Conservation (phyloP, 176 grass and related monocot genomes). For the Microstegium vimineum region DNA sequence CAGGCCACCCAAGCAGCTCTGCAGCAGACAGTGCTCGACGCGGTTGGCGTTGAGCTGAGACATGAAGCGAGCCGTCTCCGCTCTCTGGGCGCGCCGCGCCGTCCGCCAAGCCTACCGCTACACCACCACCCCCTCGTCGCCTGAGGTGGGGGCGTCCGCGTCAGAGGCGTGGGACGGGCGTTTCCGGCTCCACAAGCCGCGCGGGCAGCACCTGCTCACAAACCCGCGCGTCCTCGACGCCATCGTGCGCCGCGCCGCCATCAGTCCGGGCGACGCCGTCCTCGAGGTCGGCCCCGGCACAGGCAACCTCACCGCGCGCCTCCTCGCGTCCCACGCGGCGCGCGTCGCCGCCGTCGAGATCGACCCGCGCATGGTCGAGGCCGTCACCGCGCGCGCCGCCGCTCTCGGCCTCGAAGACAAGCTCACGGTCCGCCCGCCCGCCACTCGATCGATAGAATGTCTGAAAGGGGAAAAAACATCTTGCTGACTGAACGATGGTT, state of each 20-base stretch:
- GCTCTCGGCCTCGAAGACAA: conserved; percentile 39
- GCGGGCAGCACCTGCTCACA: conserved; percentile 80
- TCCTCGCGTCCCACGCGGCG: conserved; percentile 44
- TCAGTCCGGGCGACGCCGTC: conserved; percentile 53
- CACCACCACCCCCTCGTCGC: not conserved
- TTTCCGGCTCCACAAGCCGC: conserved; percentile 65
- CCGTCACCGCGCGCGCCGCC: conserved; percentile 47
- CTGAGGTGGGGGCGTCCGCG: conserved; percentile 2
- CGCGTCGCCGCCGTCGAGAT: conserved; percentile 65
- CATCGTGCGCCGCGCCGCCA: conserved; percentile 43
- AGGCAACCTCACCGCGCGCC: conserved; percentile 72
- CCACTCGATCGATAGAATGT: conserved; percentile 51
- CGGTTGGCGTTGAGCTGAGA: not conserved
- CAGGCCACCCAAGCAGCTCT: not conserved
- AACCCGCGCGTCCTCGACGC: conserved; percentile 76
- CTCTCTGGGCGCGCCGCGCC: not conserved
- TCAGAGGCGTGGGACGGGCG: conserved; percentile 62
- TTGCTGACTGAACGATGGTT: not conserved
- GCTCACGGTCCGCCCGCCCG: conserved; percentile 45
- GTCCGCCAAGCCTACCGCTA: not conserved
- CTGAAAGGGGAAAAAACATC: not conserved
- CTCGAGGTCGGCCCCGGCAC: conserved; percentile 87
- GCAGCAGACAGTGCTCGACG: not conserved
- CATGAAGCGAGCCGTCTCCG: conserved; percentile 23
- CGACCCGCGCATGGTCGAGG: conserved; percentile 73